Evolutionary conservation across 305 asterid species (phyloP).

Genomic region (Andrographis paniculata): DNA sequence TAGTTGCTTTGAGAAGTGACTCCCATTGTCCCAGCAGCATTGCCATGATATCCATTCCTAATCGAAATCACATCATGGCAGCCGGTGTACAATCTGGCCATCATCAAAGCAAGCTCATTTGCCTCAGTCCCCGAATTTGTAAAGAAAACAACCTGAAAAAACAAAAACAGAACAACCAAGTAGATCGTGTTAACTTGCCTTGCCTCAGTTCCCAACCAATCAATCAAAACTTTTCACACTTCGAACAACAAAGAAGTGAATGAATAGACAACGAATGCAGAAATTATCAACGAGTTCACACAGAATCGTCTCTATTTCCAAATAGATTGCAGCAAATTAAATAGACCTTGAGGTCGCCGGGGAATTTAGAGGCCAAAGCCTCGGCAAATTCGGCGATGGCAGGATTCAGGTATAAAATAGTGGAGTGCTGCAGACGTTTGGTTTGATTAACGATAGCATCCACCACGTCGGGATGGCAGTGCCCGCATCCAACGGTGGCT

Average conservation of each 20-base stretch:
- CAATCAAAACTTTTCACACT: too few relatives aligned
- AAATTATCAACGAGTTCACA: too few relatives aligned
- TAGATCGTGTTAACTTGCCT: too few relatives aligned
- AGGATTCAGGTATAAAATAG: constrained; percentile 63
- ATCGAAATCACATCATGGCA: constrained; percentile 65
- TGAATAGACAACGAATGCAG: too few relatives aligned
- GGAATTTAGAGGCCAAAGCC: constrained; percentile 67
- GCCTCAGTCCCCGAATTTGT: constrained; percentile 93
- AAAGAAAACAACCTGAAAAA: constrained; percentile 84
- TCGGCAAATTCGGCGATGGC: constrained; percentile 72
- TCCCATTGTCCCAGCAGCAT: constrained; percentile 77
- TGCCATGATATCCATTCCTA: constrained; percentile 87
- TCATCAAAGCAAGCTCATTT: constrained; percentile 73
- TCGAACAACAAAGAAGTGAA: too few relatives aligned
- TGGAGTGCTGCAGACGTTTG: constrained; percentile 61
- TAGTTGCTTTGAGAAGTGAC: constrained; percentile 69
- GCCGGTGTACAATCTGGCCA: constrained; percentile 58
- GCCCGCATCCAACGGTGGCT: constrained; percentile 82
- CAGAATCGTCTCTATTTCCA: too few relatives aligned
- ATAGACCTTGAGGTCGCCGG: neutral
- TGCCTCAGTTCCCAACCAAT: too few relatives aligned
- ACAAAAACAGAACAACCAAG: too few relatives aligned
- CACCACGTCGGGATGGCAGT: constrained; percentile 86
- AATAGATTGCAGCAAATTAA: too few relatives aligned
- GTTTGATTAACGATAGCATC: constrained; percentile 61